phyloP scores from a whole-genome alignment of 2,329 filamentous ascomycete genomes.

The Sporothrix pallida region DNA sequence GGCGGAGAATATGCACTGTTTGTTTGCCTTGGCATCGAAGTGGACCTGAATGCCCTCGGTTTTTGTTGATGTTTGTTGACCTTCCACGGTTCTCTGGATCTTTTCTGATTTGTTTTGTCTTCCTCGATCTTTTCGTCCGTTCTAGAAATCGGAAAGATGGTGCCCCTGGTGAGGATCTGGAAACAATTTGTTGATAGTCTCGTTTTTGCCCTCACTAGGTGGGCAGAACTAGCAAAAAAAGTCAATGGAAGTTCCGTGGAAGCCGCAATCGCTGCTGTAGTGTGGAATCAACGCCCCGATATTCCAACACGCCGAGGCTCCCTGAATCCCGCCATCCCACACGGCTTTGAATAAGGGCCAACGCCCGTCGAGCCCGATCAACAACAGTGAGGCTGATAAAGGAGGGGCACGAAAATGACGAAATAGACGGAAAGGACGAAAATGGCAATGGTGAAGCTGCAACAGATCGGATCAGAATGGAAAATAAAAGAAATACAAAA shows the following conservation, averaged over 20 bases:
- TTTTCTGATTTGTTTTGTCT: background rate
- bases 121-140: background rate
- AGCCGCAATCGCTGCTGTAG: constrained; percentile 5
- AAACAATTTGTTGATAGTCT: background rate
- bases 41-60: background rate
- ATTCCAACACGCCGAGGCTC: background rate
- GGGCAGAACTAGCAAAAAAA: background rate
- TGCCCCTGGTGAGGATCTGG: background rate
- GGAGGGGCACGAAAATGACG: background rate
- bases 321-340: background rate
- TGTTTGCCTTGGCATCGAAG: constrained; percentile 17
- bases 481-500: background rate
- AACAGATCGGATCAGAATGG: no score
- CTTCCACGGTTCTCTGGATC: background rate
- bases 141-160: background rate
- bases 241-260: background rate
- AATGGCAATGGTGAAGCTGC: background rate
- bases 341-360: background rate
- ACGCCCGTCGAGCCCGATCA: background rate
- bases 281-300: constrained; percentile 14
- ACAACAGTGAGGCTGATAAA: background rate
- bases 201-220: background rate
- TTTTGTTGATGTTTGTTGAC: background rate
- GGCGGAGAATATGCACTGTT: background rate
- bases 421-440: background rate